Base-by-base conservation (phyloP, 164 flowering plant genomes). In the Sedum album region DNA sequence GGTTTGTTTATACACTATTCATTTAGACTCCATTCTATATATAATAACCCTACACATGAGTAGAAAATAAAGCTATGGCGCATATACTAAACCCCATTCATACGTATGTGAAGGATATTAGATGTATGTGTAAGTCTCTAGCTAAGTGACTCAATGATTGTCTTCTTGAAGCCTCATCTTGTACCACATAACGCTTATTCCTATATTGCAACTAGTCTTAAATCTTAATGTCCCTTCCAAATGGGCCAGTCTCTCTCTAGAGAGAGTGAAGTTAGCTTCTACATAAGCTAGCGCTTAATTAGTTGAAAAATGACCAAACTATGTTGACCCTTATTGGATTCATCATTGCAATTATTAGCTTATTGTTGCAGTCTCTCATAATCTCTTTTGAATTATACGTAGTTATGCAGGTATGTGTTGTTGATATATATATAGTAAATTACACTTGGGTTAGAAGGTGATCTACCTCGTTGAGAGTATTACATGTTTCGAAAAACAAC, bases 91-190 rank as follows among this genome's bases (percentile, higher is more conserved):
- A 21, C 60, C 60, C 28, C 30, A 21, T 53, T 53, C 60, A 53
- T 21, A 53, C 26, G n/a, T n/a, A n/a, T n/a, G n/a, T n/a, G n/a
- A n/a, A n/a, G n/a, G n/a, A n/a, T n/a, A n/a, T n/a, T n/a, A n/a
- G n/a, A n/a, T n/a, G n/a, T n/a, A n/a, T n/a, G n/a, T n/a, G n/a
- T n/a, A n/a, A n/a, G n/a, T n/a, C 25, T n/a, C 60, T 53, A 44
- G 48, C 60, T 53, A 53, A 21, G 60, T 23, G 21, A 63, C 35
- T 63, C 66, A 63, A 63, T 63, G 38, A 53, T 53, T 53, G 60
- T 44, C 28, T 25, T 13, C 30, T 23, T 53, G 11, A 53, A 53
- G 14, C 28, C 9, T 23, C 28, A 23, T 53, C n/a, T 14, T 53
- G 23, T n/a, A 26, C 28, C 14, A n/a, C 1, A 2, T 20, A n/a